A percentile compares a stretch with the other conserved stretches of the same genome.
phyloP scores from a whole-genome alignment of 352 stramenopile genomes.

The Pelagophyceae sp. region DNA sequence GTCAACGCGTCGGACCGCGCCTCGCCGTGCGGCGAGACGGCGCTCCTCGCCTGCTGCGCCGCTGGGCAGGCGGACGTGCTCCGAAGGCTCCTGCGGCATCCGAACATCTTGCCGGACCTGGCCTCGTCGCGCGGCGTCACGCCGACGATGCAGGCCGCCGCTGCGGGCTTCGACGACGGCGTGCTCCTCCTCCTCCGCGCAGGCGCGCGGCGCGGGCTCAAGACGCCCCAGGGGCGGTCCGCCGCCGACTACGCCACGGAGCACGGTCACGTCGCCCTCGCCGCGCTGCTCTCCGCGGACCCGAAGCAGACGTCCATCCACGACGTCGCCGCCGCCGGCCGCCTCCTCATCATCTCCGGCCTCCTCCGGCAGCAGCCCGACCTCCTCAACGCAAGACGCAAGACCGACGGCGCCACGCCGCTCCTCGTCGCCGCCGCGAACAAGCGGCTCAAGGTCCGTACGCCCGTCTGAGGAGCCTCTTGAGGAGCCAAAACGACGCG shows the following conservation, averaged over 20 bases:
- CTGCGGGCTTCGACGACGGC: constrained; percentile 11
- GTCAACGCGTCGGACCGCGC: background rate
- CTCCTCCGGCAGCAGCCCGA: background rate
- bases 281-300: background rate
- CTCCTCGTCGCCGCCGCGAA: background rate
- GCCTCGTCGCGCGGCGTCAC: background rate
- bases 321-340: background rate
- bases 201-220: background rate
- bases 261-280: constrained; percentile 9
- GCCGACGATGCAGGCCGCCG: constrained; percentile 4
- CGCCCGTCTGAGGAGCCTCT: too few relatives aligned
- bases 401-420: background rate
- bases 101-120: background rate
- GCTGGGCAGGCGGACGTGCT: background rate
- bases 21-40: background rate
- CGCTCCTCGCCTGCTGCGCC: background rate
- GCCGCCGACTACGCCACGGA: constrained; percentile 9
- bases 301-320: background rate
- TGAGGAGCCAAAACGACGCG: too few relatives aligned
- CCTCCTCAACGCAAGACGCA: background rate
- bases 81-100: background rate
- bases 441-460: background rate
- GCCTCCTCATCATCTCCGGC: background rate
- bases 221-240: background rate
- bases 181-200: background rate